Evolutionary conservation across 2,329 filamentous ascomycete genomes (phyloP).

Genomic region (Aspergillus sp.): DNA sequence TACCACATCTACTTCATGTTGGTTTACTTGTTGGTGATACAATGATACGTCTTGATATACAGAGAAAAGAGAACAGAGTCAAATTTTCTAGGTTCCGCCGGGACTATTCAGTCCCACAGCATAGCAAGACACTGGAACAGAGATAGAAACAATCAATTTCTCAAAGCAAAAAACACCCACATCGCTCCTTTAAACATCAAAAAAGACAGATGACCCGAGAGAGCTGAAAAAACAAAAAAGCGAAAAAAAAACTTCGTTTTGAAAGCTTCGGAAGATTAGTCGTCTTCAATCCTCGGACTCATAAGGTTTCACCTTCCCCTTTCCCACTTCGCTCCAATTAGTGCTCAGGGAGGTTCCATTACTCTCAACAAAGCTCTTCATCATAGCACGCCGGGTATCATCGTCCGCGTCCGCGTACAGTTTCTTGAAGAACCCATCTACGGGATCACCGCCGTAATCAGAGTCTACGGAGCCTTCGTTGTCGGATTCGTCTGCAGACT

Average conservation of each 20-base stretch:
- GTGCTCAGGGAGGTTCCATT: constrained; percentile 91
- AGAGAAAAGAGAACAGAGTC: neutral
- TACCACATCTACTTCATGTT: neutral
- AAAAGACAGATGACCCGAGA: neutral
- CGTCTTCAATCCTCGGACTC: constrained; percentile 23
- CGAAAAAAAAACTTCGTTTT: no score
- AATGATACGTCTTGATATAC: neutral
- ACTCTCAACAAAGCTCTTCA: constrained; percentile 94
- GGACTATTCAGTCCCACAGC: neutral
- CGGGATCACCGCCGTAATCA: constrained; percentile 59
- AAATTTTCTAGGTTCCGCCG: neutral
- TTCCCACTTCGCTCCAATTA: constrained; percentile 80
- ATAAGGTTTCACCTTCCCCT: constrained; percentile 62
- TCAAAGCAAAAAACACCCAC: neutral
- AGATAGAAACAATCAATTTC: neutral
- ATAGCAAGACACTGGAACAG: neutral
- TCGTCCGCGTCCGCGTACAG: constrained; percentile 74
- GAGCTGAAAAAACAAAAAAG: neutral
- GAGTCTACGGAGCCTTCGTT: constrained; percentile 46
- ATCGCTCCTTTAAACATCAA: neutral
- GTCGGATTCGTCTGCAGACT: constrained; percentile 55
- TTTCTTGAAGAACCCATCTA: constrained; percentile 86
- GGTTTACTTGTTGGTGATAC: neutral
- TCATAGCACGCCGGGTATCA: constrained; percentile 89
- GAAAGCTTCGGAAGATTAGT: neutral